Conservation (phyloP, 2,329 filamentous ascomycete species). For the Lanzia echinophila region DNA sequence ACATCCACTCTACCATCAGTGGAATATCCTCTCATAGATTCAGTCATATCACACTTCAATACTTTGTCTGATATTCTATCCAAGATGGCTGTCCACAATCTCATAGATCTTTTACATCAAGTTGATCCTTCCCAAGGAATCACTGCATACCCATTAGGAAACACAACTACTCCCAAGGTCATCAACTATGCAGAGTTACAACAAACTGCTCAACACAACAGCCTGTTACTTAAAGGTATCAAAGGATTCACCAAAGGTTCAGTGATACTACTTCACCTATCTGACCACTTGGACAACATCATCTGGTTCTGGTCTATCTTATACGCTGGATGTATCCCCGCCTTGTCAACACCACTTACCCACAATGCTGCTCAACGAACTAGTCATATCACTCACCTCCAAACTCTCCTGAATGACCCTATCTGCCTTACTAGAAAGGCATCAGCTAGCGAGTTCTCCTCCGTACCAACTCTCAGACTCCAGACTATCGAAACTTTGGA, state of each 20-base stretch:
- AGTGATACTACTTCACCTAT: background rate
- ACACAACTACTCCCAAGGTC: background rate
- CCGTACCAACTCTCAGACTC: background rate
- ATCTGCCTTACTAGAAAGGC: constrained; percentile 1
- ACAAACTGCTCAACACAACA: background rate
- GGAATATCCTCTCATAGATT: no score
- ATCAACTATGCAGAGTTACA: background rate
- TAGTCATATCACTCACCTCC: background rate
- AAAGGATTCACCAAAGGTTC: background rate
- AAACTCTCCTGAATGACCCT: background rate
- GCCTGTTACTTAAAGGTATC: background rate
- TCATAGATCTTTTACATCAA: no score
- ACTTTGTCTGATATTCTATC: no score
- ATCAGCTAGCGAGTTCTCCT: background rate
- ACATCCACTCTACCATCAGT: no score
- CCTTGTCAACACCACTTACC: background rate
- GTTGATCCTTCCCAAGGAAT: no score
- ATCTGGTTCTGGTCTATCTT: background rate
- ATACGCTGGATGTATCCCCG: background rate
- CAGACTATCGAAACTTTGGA: background rate
- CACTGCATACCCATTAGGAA: background rate
- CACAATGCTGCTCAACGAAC: background rate
- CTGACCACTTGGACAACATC: background rate
- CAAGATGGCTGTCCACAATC: no score
- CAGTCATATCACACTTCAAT: no score